Conservation (phyloP, 2,329 filamentous ascomycete genomes). For the Penicillium corylophilum region DNA sequence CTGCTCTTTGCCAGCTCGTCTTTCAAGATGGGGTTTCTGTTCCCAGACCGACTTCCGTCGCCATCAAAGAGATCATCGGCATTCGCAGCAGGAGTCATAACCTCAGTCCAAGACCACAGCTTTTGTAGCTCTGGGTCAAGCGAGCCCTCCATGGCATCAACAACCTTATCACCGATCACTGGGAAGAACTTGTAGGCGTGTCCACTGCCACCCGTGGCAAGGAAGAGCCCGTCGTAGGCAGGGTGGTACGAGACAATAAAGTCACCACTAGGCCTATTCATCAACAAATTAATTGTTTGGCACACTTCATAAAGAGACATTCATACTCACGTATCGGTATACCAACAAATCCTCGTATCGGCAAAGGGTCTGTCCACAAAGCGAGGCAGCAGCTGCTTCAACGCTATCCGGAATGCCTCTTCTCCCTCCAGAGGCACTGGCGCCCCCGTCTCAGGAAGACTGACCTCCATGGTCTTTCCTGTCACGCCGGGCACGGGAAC, state of each 20-base stretch:
- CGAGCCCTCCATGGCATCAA: slow-evolving; percentile 46
- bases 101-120: slow-evolving; percentile 44
- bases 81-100: slow-evolving; percentile 16
- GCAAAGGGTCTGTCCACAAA: slow-evolving; percentile 61
- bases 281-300: neutral
- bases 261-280: slow-evolving; percentile 57
- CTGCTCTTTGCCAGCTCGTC: slow-evolving; percentile 39
- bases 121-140: slow-evolving; percentile 42
- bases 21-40: slow-evolving; percentile 34
- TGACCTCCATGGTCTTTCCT: slow-evolving; percentile 34
- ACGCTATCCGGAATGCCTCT: slow-evolving; percentile 58
- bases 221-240: slow-evolving; percentile 49
- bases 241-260: slow-evolving; percentile 72
- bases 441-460: slow-evolving; percentile 39
- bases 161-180: slow-evolving; percentile 53
- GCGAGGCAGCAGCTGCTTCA: slow-evolving; percentile 62
- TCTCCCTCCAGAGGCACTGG: slow-evolving; percentile 58
- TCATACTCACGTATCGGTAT: slow-evolving; percentile 62
- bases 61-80: slow-evolving; percentile 29
- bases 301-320: neutral
- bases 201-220: slow-evolving; percentile 55
- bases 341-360: slow-evolving; percentile 69
- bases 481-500: slow-evolving; percentile 29
- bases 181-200: slow-evolving; percentile 57
- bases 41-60: slow-evolving; percentile 41